Evolutionary conservation across 352 stramenopile genomes (phyloP).

Genomic region (Blastocystis hominis): DNA sequence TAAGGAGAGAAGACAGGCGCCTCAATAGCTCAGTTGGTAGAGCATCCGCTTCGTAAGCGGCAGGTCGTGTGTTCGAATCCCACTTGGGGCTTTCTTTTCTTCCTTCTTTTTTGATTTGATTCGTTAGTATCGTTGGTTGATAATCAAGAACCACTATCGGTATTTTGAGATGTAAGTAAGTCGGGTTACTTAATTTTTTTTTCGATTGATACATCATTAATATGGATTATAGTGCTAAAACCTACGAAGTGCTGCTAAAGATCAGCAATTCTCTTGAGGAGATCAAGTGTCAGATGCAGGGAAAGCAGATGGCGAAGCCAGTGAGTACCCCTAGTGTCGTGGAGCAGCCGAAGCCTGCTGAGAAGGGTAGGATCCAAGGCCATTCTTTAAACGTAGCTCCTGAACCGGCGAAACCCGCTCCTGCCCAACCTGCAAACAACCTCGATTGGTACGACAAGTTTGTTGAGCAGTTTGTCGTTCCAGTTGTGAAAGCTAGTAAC

Average conservation of each 20-base stretch:
- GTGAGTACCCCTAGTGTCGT: background rate
- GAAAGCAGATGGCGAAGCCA: background rate
- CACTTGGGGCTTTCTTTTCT: conserved; percentile 44
- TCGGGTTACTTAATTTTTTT: background rate
- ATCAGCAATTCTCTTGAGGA: conserved; percentile 45
- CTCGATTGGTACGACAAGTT: background rate
- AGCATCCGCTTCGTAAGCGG: conserved; percentile 30
- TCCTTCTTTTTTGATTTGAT: background rate
- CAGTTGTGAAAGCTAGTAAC: background rate
- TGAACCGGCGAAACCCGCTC: background rate
- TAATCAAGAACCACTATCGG: background rate
- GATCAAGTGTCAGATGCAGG: background rate
- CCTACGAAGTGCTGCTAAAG: conserved; percentile 1
- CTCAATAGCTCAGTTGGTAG: too few species aligned
- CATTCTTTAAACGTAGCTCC: background rate
- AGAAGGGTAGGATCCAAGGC: background rate
- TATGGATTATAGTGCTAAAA: conserved; percentile 8
- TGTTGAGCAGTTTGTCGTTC: background rate
- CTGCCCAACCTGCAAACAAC: background rate
- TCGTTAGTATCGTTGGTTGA: background rate
- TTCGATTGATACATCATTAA: background rate
- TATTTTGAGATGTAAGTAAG: too few species aligned
- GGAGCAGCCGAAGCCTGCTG: background rate
- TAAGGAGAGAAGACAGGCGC: too few species aligned
- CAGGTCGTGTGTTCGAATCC: conserved; percentile 55